These are phyloP conservation scores for Picea sitchensis DNA, from an alignment of 75 land plant genomes.

Conservation along the genomic window DNA sequence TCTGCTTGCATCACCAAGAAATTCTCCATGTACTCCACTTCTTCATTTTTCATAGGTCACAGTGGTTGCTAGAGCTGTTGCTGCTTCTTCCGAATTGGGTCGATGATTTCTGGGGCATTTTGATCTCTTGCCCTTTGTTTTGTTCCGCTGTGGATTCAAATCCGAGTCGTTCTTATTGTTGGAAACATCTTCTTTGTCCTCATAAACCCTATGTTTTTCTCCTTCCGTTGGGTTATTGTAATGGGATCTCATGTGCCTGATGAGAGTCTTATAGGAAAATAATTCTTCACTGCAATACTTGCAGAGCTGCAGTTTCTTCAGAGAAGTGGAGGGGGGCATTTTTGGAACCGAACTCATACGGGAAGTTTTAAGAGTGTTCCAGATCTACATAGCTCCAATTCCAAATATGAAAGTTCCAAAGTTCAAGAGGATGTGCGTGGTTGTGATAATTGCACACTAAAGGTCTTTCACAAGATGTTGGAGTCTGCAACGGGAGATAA, in stretches of 20 bases:
- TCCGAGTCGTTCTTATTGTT: constrained; percentile 10
- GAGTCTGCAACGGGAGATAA: too few species aligned
- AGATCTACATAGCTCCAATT: constrained; percentile 5
- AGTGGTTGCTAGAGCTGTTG: not conserved
- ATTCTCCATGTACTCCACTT: constrained; percentile 15
- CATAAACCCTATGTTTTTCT: constrained; percentile 29
- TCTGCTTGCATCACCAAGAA: constrained; percentile 17
- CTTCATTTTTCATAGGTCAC: not conserved
- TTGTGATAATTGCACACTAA: too few species aligned
- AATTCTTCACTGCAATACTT: constrained; percentile 67
- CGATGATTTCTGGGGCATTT: not conserved
- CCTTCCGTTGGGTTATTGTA: constrained; percentile 18
- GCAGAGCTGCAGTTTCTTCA: constrained; percentile 44
- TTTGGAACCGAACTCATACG: not conserved
- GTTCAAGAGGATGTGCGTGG: too few species aligned
- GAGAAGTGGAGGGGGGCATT: not conserved
- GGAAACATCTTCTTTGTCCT: constrained; percentile 6
- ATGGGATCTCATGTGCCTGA: constrained; percentile 76
- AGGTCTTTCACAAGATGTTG: too few species aligned
- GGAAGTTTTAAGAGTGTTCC: not conserved
- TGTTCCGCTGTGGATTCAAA: constrained; percentile 1
- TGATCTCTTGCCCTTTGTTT: constrained; percentile 5
- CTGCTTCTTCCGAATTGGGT: too few species aligned
- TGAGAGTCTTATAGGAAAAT: constrained; percentile 72
- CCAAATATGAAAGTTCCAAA: too few species aligned